Percentiles rank a stretch among this genome's conserved stretches.
Evolutionary conservation across 768 basidiomycete species (phyloP).

Genomic region (Termitomyces sp.): DNA sequence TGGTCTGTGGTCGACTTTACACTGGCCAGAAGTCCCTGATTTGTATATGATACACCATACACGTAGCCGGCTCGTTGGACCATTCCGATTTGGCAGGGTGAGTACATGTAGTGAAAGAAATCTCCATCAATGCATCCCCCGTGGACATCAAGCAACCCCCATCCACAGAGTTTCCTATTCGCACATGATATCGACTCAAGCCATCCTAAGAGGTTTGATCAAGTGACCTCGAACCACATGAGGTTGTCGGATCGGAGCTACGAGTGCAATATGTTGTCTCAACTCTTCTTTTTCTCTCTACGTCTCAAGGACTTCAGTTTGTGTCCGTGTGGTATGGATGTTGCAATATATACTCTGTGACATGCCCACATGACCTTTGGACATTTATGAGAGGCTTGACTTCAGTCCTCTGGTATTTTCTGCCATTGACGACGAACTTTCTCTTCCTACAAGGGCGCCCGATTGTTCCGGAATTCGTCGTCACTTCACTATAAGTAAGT

Average conservation of each 20-base stretch:
- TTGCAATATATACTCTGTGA: background rate
- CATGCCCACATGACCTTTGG: background rate
- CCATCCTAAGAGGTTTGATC: background rate
- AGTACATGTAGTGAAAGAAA: background rate
- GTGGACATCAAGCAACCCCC: background rate
- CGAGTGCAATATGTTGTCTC: background rate
- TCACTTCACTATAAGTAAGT: background rate
- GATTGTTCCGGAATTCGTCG: background rate
- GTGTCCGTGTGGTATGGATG: background rate
- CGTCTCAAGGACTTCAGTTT: background rate
- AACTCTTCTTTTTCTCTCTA: background rate
- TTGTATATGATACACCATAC: background rate
- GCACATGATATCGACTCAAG: conserved; percentile 7
- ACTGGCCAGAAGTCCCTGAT: background rate
- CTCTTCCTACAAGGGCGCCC: background rate
- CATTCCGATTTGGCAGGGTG: background rate
- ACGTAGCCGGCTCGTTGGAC: background rate
- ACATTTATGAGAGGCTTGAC: background rate
- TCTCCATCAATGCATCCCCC: background rate
- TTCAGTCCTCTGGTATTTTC: background rate
- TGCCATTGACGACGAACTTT: background rate
- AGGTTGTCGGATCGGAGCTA: conserved; percentile 2
- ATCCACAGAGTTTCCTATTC: background rate
- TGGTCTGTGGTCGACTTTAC: background rate
- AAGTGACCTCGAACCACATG: background rate